A percentile compares a stretch with the other conserved stretches of the same genome.
Conservation (phyloP, 139 green algal species). For the Pedinophyceae sp. region DNA sequence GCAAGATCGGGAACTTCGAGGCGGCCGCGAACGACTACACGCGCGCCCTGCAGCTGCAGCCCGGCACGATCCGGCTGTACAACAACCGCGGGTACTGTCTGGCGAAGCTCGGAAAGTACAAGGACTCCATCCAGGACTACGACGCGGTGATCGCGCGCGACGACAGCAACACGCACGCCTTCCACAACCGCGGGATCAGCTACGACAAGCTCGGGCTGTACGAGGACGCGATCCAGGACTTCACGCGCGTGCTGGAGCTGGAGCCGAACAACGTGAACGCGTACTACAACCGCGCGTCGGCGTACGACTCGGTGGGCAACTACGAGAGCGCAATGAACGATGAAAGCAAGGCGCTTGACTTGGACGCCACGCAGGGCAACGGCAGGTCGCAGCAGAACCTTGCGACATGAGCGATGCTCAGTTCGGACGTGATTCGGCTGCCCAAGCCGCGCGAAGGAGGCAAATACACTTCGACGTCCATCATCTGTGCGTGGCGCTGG, state of each 20-base stretch:
- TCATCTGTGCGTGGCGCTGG: no score
- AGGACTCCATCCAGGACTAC: constrained; percentile 44
- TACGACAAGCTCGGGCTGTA: constrained; percentile 37
- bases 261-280: constrained; percentile 37
- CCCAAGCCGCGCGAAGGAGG: no score
- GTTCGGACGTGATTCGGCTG: no score
- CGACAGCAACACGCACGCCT: constrained; percentile 34
- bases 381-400: no score
- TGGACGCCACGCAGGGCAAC: background rate
- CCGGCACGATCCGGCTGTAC: constrained; percentile 21
- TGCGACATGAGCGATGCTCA: no score
- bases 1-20: constrained; percentile 45
- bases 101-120: constrained; percentile 45
- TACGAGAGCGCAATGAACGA: constrained; percentile 28
- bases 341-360: constrained; percentile 10
- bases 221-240: constrained; percentile 30
- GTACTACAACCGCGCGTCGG: constrained; percentile 31
- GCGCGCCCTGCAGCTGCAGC: constrained; percentile 17
- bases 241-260: constrained; percentile 27
- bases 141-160: constrained; percentile 22
- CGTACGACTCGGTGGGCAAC: constrained; percentile 28
- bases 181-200: constrained; percentile 54
- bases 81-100: constrained; percentile 57
- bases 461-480: no score
- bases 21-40: constrained; percentile 48